A percentile compares a stretch with the other conserved stretches of the same genome.
These are phyloP conservation scores for Blastocystis sp. DNA, from an alignment of 352 stramenopile genomes.

Conservation along the genomic window DNA sequence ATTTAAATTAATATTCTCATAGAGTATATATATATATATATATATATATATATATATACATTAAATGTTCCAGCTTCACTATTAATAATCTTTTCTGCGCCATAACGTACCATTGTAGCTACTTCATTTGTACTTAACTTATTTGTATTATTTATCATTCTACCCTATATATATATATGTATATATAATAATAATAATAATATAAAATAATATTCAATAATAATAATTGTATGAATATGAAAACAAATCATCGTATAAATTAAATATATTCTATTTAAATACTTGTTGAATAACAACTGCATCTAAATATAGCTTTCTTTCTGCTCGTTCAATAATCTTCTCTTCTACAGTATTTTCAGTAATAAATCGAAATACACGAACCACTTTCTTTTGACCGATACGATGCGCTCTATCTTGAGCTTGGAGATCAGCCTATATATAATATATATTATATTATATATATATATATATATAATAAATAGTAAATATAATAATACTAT, in stretches of 20 bases:
- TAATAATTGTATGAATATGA: slow-evolving; percentile 14
- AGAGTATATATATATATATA: no score
- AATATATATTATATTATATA: no score
- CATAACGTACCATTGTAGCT: slow-evolving; percentile 80
- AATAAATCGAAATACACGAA: slow-evolving; percentile 92
- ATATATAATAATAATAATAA: slow-evolving; percentile 2
- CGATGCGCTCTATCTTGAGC: slow-evolving; percentile 88
- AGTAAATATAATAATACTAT: no score
- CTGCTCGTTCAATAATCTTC: slow-evolving; percentile 88
- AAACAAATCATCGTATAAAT: background rate
- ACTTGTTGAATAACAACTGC: slow-evolving; percentile 94
- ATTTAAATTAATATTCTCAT: background rate
- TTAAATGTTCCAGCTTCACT: slow-evolving; percentile 42
- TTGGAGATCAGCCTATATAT: slow-evolving; percentile 66
- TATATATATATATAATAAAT: no score
- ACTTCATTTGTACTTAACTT: slow-evolving; percentile 79
- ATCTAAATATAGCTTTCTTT: slow-evolving; percentile 91
- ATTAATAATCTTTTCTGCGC: slow-evolving; percentile 55
- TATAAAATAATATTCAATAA: no score
- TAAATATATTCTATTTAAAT: background rate
- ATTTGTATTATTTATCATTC: slow-evolving; percentile 71
- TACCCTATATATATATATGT: no score
- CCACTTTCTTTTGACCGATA: slow-evolving; percentile 90
- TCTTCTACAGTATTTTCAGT: slow-evolving; percentile 91
- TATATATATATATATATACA: no score